phyloP scores from a whole-genome alignment of 805 yeast genomes.

The Zygoascus biomembranicola region DNA sequence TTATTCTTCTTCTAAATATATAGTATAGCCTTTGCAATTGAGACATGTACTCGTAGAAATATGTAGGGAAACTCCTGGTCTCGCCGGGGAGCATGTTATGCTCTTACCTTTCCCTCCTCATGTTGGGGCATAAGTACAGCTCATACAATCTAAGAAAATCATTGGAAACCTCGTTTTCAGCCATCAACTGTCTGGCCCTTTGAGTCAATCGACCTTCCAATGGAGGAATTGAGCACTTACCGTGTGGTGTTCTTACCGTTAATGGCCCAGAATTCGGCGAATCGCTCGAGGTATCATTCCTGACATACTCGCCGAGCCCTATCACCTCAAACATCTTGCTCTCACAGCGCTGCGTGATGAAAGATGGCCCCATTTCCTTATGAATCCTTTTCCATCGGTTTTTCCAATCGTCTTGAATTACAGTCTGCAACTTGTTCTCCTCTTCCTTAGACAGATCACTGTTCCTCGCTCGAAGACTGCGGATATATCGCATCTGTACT shows the following conservation, averaged over 20 bases:
- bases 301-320: not conserved
- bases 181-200: not conserved
- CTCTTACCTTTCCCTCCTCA: not conserved
- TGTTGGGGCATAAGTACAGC: not conserved
- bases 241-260: not conserved
- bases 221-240: not conserved
- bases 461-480: slow-evolving; percentile 32
- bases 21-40: no score
- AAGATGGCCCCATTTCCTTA: slow-evolving; percentile 19
- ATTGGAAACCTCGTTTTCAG: not conserved
- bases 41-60: no score
- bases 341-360: slow-evolving; percentile 10
- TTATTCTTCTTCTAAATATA: no score
- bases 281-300: not conserved
- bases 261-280: not conserved
- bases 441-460: slow-evolving; percentile 31
- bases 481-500: slow-evolving; percentile 39
- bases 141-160: not conserved
- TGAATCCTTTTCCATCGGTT: slow-evolving; percentile 33
- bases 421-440: slow-evolving; percentile 26
- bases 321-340: slow-evolving; percentile 1
- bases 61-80: no score
- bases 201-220: not conserved
- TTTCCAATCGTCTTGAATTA: slow-evolving; percentile 34
- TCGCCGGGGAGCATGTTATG: no score